A percentile compares a stretch with the other conserved stretches of the same genome.
Evolutionary conservation across 441 rosid genomes (phyloP).

Genomic region (Erodium trifolium): DNA sequence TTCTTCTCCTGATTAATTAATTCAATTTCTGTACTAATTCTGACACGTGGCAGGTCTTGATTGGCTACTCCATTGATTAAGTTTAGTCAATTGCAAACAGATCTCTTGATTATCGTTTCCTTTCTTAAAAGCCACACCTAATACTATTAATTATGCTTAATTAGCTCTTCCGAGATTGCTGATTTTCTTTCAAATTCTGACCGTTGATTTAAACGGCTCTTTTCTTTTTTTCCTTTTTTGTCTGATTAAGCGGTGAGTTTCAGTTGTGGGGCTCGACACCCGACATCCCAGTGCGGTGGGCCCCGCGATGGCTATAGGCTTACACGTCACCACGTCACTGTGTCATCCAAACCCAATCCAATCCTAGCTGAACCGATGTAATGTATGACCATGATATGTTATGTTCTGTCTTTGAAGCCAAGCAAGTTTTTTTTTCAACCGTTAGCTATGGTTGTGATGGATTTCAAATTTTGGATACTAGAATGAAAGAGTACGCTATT

Average conservation of each 20-base stretch:
- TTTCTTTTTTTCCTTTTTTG: background rate
- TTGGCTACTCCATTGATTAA: background rate
- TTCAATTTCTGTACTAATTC: background rate
- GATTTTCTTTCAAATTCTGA: background rate
- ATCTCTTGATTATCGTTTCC: background rate
- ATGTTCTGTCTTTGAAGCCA: conserved; percentile 3
- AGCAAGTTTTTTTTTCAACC: conserved; percentile 4
- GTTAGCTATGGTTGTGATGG: conserved; percentile 5
- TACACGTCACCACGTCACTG: too few species aligned
- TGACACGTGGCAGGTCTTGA: background rate
- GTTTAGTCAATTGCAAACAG: background rate
- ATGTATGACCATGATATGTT: background rate
- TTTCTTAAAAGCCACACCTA: background rate
- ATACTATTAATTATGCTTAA: background rate
- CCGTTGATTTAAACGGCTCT: conserved; percentile 4
- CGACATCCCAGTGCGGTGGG: background rate
- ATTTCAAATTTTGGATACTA: background rate
- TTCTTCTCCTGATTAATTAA: background rate
- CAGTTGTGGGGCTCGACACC: too few species aligned
- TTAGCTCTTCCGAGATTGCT: background rate
- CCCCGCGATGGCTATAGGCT: background rate
- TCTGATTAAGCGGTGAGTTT: background rate
- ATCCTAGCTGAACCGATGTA: background rate
- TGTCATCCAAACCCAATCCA: background rate
- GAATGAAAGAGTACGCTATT: background rate